Base-by-base conservation (phyloP, 2,329 filamentous ascomycete genomes). In the Aaosphaeria arxii region DNA sequence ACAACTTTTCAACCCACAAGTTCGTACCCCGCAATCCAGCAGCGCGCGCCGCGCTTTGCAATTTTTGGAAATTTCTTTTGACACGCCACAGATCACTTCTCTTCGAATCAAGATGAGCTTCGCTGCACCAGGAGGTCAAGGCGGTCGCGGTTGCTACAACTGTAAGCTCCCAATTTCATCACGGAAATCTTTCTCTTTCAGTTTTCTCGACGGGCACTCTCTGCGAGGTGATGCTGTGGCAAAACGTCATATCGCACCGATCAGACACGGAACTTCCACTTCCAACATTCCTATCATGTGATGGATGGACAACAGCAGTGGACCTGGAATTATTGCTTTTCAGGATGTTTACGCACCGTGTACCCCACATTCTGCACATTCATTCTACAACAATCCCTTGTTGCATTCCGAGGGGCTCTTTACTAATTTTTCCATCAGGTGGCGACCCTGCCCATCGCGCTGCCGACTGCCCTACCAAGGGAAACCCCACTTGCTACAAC, bases 391-490 rank as follows among this genome's bases (percentile, higher is more conserved):
- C 17, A 24, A 24, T 24, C 17, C 17, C 17, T 24, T 24, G 17
- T 24, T 24, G 17, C 17, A 24, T 24, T 24, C 17, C 17, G 17
- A 24, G 17, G 17, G 17, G 17, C 17, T 24, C 17, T 24, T 24
- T 24, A 24, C 17, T 24, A 24, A 24, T 24, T 40, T 24, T 17
- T 40, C 7, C 45, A 13, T 7, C 43, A 78, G 76, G 75, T 59
- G 76, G 76, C 58, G 75, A 77, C 58, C 63, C 71, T 48, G 70
- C 71, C 49, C 76, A 78, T 63, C 72, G 75, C 57, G 74, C 76
- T 58, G 73, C 74, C 49, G 76, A 78, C 55, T 78, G 76, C 67
- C 76, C 75, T 40, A 73, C 69, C 62, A 77, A 77, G 69, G 75
- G 74, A 40, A 73, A 66, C 58, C 71, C 68, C n/a, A 73, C 69